These are phyloP conservation scores for Hypoxylon fuscum DNA, from an alignment of 495 filamentous ascomycete species.

Conservation along the genomic window DNA sequence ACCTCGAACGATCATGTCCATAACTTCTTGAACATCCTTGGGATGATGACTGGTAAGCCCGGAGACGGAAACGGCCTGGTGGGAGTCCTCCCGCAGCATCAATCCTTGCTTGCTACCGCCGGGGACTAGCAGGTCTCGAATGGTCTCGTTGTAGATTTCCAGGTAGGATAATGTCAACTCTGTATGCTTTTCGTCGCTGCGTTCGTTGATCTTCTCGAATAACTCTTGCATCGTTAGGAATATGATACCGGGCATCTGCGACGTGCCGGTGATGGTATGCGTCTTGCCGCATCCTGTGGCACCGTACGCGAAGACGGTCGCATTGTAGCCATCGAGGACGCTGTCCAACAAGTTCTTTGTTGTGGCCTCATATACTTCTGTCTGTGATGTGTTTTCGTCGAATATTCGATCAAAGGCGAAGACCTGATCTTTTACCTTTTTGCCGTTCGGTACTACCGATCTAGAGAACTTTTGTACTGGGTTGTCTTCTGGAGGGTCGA, in stretches of 20 bases:
- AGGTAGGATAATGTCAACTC: conserved; percentile 95
- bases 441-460: conserved; percentile 83
- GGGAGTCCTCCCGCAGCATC: conserved; percentile 93
- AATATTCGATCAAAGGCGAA: conserved; percentile 98
- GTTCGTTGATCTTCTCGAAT: conserved; percentile 92
- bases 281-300: conserved; percentile 98
- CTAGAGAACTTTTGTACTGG: conserved; percentile 90
- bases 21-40: conserved; percentile 85
- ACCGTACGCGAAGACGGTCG: conserved; percentile 98
- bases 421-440: conserved; percentile 96
- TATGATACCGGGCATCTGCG: conserved; percentile 95
- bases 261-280: conserved; percentile 95
- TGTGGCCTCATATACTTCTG: conserved; percentile 95
- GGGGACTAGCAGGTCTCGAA: conserved; percentile 90
- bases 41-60: conserved; percentile 93
- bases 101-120: conserved; percentile 86
- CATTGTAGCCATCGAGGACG: conserved; percentile 97
- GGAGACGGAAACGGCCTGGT: conserved; percentile 91
- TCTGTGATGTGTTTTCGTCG: conserved; percentile 92
- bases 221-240: conserved; percentile 99
- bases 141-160: conserved; percentile 99
- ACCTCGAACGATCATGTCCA: conserved; percentile 98
- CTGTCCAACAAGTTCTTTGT: conserved; percentile 89
- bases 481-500: conserved; percentile 97
- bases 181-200: conserved; percentile 83